A percentile compares a stretch with the other conserved stretches of the same genome.
phyloP scores from a whole-genome alignment of 2,329 filamentous ascomycete genomes.

The Aspergillus udagawae region DNA sequence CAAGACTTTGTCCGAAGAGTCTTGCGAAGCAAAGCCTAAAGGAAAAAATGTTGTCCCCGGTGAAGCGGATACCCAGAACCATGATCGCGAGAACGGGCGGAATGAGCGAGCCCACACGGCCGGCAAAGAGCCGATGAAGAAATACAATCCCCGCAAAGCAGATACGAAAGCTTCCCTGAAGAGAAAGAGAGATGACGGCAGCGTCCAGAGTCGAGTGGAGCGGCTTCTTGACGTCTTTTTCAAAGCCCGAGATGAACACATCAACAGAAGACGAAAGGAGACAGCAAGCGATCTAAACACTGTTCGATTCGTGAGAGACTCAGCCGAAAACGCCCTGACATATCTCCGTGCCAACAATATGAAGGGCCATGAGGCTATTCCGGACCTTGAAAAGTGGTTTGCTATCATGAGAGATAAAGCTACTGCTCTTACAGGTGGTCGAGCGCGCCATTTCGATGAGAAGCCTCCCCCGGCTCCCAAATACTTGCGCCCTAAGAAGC shows the following conservation, averaged over 20 bases:
- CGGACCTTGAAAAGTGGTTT: slow-evolving; percentile 32
- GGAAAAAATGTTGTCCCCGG: not conserved
- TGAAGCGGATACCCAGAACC: not conserved
- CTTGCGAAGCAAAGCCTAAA: not conserved
- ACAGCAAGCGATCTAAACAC: slow-evolving; percentile 21
- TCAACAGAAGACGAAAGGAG: slow-evolving; percentile 21
- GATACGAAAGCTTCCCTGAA: not conserved
- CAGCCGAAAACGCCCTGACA: slow-evolving; percentile 37
- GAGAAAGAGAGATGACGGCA: not conserved
- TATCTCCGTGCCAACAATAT: not conserved
- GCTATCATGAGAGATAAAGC: slow-evolving; percentile 33
- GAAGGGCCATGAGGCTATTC: not conserved
- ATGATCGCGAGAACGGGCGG: not conserved
- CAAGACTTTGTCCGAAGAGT: not conserved
- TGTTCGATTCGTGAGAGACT: slow-evolving; percentile 42
- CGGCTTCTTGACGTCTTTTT: slow-evolving; percentile 31
- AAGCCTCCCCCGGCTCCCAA: slow-evolving; percentile 1
- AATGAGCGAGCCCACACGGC: not conserved
- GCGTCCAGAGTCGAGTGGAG: slow-evolving; percentile 4
- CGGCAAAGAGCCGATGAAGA: not conserved
- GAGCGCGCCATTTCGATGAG: slow-evolving; percentile 37
- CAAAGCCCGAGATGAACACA: slow-evolving; percentile 36
- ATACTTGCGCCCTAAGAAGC: slow-evolving; percentile 7
- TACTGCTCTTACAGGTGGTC: slow-evolving; percentile 33
- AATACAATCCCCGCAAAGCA: not conserved